These are phyloP conservation scores for Paramecium octaurelia DNA, from an alignment of 73 alveolate species.

Conservation along the genomic window DNA sequence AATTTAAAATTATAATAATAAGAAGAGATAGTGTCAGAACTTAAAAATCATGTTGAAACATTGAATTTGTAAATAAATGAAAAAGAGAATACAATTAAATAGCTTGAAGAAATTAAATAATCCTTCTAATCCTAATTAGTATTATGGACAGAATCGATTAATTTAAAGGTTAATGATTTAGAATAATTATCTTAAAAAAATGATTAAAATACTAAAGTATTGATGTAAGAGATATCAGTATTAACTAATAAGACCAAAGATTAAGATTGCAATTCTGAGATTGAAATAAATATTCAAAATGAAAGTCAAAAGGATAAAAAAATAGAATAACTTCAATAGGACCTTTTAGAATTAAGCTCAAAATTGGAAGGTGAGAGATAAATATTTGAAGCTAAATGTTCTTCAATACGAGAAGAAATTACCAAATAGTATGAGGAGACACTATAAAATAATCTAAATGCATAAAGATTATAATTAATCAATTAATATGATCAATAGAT, in stretches of 20 bases:
- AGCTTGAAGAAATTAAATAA: not conserved
- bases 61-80: not conserved
- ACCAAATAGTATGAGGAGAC: not conserved
- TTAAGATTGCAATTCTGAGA: not conserved
- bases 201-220: not conserved
- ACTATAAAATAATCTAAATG: not conserved
- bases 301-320: not conserved
- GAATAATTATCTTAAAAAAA: not conserved
- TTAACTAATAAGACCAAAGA: not conserved
- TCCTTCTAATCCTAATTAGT: not conserved
- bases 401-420: not conserved
- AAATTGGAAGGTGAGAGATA: not conserved
- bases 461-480: not conserved
- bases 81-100: not conserved
- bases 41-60: not conserved
- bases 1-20: not conserved
- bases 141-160: not conserved
- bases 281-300: not conserved
- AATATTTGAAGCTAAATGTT: not conserved
- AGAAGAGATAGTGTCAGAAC: not conserved
- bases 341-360: not conserved
- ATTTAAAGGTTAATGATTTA: not conserved
- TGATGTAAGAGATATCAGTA: not conserved
- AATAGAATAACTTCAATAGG: not conserved
- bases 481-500: not conserved